Evolutionary conservation across 2,329 filamentous ascomycete genomes (phyloP).

Genomic region (Clonostachys byssicola): DNA sequence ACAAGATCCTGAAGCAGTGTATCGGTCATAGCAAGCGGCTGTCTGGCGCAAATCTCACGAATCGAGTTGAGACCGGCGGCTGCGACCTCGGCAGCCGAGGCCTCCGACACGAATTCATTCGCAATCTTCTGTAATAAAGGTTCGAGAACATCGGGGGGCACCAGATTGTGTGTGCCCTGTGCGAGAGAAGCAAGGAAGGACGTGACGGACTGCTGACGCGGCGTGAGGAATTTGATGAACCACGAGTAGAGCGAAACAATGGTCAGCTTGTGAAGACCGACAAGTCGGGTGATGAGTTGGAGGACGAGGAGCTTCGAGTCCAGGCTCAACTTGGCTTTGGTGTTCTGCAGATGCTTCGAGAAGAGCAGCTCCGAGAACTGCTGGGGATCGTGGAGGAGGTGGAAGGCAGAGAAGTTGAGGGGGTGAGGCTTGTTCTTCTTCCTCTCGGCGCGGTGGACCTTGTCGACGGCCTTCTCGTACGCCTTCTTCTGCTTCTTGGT

Average conservation of each 20-base stretch:
- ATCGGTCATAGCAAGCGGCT: constrained; percentile 94
- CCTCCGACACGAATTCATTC: constrained; percentile 97
- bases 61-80: constrained; percentile 93
- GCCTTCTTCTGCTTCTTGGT: constrained; percentile 79
- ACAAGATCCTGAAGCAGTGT: constrained; percentile 94
- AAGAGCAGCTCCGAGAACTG: constrained; percentile 89
- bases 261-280: constrained; percentile 89
- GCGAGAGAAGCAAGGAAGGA: constrained; percentile 90
- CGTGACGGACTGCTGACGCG: constrained; percentile 84
- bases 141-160: constrained; percentile 89
- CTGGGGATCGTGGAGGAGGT: constrained; percentile 91
- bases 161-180: constrained; percentile 84
- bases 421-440: constrained; percentile 86
- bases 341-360: constrained; percentile 83
- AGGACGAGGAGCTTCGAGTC: constrained; percentile 89
- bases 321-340: constrained; percentile 77
- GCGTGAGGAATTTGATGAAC: constrained; percentile 89
- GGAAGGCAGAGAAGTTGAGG: constrained; percentile 93
- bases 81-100: constrained; percentile 83
- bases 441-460: constrained; percentile 75
- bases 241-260: constrained; percentile 92
- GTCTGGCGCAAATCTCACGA: constrained; percentile 85
- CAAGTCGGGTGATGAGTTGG: constrained; percentile 84
- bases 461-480: constrained; percentile 76
- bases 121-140: constrained; percentile 92